These are phyloP conservation scores for Aphanomyces cochlioides DNA, from an alignment of 352 stramenopile species.

Conservation along the genomic window DNA sequence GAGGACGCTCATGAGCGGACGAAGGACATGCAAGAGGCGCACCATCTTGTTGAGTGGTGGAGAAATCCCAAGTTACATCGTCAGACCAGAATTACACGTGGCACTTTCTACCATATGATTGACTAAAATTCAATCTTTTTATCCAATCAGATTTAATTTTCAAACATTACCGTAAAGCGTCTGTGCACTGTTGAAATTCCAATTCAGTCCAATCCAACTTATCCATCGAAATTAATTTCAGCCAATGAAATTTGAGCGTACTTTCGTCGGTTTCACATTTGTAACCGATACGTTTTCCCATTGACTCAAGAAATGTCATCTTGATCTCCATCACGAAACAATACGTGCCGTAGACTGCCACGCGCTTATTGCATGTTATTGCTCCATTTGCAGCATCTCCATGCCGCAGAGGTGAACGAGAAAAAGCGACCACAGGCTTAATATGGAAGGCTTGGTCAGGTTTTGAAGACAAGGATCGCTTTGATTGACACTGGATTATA, in stretches of 20 bases:
- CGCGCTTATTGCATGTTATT: not conserved
- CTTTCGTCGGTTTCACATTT: too few species aligned
- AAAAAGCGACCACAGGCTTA: too few species aligned
- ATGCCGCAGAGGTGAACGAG: too few species aligned
- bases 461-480: too few species aligned
- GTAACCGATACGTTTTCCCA: too few species aligned
- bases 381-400: too few species aligned
- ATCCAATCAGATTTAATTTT: not conserved
- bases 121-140: conserved; percentile 11
- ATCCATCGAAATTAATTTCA: not conserved
- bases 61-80: conserved; percentile 15
- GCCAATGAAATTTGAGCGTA: not conserved
- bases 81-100: not conserved
- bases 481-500: too few species aligned
- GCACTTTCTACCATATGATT: conserved; percentile 1
- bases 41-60: conserved; percentile 50
- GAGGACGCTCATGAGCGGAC: conserved; percentile 97
- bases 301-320: not conserved
- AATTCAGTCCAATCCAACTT: conserved; percentile 8
- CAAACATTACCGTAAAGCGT: not conserved
- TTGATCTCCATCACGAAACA: not conserved
- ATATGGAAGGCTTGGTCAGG: too few species aligned
- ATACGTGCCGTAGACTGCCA: not conserved
- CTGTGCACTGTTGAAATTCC: not conserved
- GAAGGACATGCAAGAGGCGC: conserved; percentile 98